Evolutionary conservation across 345 rosid genomes (phyloP), one percentile per base, ranked within the genome.

Genomic region (Rhodomyrtus tomentosa): DNA sequence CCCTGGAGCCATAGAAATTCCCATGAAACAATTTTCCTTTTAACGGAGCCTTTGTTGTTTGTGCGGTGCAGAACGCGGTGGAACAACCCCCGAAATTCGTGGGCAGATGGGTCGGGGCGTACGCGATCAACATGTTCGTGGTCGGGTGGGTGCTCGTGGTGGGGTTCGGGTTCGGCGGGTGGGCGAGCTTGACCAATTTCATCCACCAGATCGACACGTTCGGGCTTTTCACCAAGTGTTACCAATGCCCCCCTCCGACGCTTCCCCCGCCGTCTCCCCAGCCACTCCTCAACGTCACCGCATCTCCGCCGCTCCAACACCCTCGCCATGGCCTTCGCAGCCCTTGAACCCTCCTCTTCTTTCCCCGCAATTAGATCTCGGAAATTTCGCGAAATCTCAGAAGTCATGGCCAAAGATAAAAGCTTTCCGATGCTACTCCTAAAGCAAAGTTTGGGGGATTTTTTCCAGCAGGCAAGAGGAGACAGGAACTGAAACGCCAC

Each of bases 121-220:
- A 85, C 91, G 89, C 95, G 80, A 92, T 95, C 68, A 97, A 97
- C 84, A 87, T 91, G 5, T 93, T 95, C 36, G 87, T 97, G n/a
- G 98, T 95, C 10, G 98, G 94, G 50, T 97, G 99, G 99, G 99
- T 97, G 12, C 86, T 94, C 0, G 88, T 97, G 40, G 96, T 97
- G 20, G 99, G 99, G 79, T 97, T 97, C 36, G 99, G 98, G 82
- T 97, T 97, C 16, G 98, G 99, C 81, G 99, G 99, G 10, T 95
- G 99, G 99, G 98, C 98, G 0, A 95, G 99, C 83, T 51, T 95
- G 93, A 89, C 86, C 42, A 97, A 97, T 73, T 97, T 97, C 88
- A 85, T 95, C 36, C 98, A 92, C 92, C 99, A 95, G 83, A 95
- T 97, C 10, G 98, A 97, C 88, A 97, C 99, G 4, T 97, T 97